Percentiles rank a stretch among this genome's conserved stretches.
Evolutionary conservation across 805 yeast species (phyloP).

Genomic region (Candida lessepsii): DNA sequence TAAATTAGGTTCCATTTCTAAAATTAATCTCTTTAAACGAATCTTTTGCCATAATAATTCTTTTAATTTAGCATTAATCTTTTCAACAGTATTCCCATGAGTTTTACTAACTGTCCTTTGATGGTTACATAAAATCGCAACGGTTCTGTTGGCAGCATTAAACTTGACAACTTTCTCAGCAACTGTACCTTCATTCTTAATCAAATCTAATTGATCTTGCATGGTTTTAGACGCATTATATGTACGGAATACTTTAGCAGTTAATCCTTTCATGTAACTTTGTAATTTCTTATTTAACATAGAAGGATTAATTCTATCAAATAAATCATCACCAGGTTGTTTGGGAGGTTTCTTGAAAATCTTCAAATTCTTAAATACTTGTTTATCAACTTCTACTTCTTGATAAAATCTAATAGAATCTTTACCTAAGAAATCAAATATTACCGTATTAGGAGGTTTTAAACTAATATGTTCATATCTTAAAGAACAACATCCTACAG

Average conservation of each 20-base stretch:
- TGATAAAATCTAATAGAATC: constrained; percentile 91
- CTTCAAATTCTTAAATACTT: constrained; percentile 83
- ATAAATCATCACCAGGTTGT: constrained; percentile 86
- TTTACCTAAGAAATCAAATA: constrained; percentile 92
- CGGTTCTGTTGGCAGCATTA: constrained; percentile 94
- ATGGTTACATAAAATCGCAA: constrained; percentile 95
- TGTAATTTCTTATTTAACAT: constrained; percentile 83
- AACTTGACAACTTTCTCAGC: constrained; percentile 83
- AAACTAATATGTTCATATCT: constrained; percentile 86
- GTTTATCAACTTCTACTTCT: constrained; percentile 88
- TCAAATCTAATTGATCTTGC: constrained; percentile 89
- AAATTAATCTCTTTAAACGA: constrained; percentile 67
- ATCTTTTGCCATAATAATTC: constrained; percentile 86
- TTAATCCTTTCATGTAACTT: constrained; percentile 85
- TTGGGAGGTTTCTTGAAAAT: constrained; percentile 89
- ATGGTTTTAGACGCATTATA: constrained; percentile 94
- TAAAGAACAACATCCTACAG: constrained; percentile 96
- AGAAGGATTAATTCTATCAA: constrained; percentile 85
- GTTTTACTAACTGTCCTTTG: constrained; percentile 88
- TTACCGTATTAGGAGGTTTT: constrained; percentile 79
- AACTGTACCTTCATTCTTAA: constrained; percentile 82
- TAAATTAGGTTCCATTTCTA: constrained; percentile 57
- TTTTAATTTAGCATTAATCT: constrained; percentile 70
- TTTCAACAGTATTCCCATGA: constrained; percentile 78
- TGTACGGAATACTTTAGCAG: constrained; percentile 97